Evolutionary conservation across 208 protist species (phyloP).

Genomic region (Crithidia expoeki): DNA sequence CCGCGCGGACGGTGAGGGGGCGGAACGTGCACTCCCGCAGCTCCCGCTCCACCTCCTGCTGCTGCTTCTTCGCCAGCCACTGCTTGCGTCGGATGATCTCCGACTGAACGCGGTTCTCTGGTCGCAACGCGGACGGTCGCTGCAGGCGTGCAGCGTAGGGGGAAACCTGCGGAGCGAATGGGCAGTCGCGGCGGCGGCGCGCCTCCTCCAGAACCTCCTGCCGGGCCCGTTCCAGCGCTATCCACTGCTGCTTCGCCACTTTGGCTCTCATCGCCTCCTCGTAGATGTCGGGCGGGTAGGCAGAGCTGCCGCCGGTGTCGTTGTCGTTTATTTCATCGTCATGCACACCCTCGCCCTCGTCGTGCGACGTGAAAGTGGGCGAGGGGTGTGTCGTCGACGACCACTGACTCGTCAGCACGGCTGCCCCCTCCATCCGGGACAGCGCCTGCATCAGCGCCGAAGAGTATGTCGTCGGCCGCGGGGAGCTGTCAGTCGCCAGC

Average conservation of each 20-base stretch:
- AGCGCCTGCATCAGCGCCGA: conserved; percentile 67
- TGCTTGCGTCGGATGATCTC: conserved; percentile 74
- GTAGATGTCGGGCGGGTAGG: conserved; percentile 53
- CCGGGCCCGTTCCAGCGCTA: conserved; percentile 68
- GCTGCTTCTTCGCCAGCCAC: conserved; percentile 60
- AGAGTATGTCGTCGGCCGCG: conserved; percentile 35
- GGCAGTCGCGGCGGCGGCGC: conserved; percentile 65
- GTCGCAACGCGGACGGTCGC: conserved; percentile 63
- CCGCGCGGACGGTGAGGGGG: conserved; percentile 68
- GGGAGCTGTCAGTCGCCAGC: background rate
- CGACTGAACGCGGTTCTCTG: conserved; percentile 66
- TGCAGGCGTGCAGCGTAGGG: conserved; percentile 62
- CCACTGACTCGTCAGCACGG: conserved; percentile 27
- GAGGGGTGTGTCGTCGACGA: conserved; percentile 9
- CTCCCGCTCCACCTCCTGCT: conserved; percentile 63
- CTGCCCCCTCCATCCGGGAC: conserved; percentile 51
- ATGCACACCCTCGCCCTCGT: background rate
- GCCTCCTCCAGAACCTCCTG: conserved; percentile 70
- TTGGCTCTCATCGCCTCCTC: conserved; percentile 73
- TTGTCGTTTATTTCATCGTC: background rate
- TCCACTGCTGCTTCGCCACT: conserved; percentile 85
- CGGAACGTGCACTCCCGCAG: conserved; percentile 84
- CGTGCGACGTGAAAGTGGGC: conserved; percentile 5
- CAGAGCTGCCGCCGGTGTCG: conserved; percentile 3
- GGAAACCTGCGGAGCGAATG: conserved; percentile 75